Evolutionary conservation across 805 yeast genomes (phyloP), one percentile per base, ranked within the genome.

Genomic region (Cyberlindnera maritima): DNA sequence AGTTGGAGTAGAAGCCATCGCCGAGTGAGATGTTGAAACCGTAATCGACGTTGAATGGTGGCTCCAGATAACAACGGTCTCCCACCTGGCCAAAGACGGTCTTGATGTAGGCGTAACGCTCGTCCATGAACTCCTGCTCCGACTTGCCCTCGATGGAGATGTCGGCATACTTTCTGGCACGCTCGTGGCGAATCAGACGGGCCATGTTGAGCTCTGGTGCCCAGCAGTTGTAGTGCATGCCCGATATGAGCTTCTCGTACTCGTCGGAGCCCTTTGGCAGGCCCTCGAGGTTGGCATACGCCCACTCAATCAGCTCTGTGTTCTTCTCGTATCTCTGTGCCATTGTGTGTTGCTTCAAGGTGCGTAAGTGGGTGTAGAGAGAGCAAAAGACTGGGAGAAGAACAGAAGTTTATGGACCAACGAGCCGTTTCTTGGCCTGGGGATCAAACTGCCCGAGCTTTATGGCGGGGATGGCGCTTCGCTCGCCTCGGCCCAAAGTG

Each of bases 1-100:
- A 80, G 64, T 85, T 85, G 31, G 77, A 70, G 57, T 80, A 85
- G 61, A 81, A 78, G 25, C 66, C 61, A 47, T 80, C 75, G 2
- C 89, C 91, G 15, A 83, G 53, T 14, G 60, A 62, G 32, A 76
- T 67, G 63, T 85, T 85, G 61, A 69, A 76, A 0, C 91, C 92
- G 57, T 83, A 85, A 61, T 85, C 91, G 36, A 81, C 77, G 50
- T 52, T 67, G 55, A 79, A 74, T 6, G 88, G 88, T 2, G 82
- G 74, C 62, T 83, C 88, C 32, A 81, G 59, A 49, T 62, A 69
- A 13, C 62, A 50, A 32, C 34, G 37, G 63, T 11, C 65, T 53
- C 60, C 39, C 32, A 38, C 76, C 33, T 63, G 62, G 12, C 89
- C 89, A 41, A 84, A 70, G 17, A 82, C 61, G 17, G 59, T 59